Evolutionary conservation across 225 moss, liverwort and hornwort species (phyloP), one percentile per base, ranked within the genome.

Genomic region (Antitrichia curtipendula): DNA sequence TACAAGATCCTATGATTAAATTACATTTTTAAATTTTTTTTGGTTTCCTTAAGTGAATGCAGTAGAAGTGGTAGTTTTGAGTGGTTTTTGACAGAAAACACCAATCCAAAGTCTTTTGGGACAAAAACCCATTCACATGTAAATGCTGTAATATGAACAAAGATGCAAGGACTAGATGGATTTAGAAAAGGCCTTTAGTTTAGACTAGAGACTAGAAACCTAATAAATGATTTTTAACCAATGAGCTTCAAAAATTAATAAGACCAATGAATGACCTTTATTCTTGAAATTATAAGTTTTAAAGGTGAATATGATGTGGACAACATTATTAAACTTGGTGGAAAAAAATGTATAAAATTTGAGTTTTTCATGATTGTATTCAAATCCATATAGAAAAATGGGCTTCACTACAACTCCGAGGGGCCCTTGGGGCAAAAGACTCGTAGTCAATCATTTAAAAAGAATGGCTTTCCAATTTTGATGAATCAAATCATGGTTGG

Each of bases 111-210:
- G 21, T n/a, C 19, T n/a, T n/a, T 6, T 0, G 11, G n/a, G 11
- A 21, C n/a, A 10, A 10, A 11, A 65, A 66, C 6, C 1, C 3
- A n/a, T 7, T 1, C 1, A 2, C 21, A n/a, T 21, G 7, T 20
- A 66, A 66, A 66, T 66, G 66, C 21, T 2, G 0, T 4, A 1
- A 3, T n/a, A 11, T 0, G 0, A 10, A n/a, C 4, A 0, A 1
- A n/a, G 4, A 66, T 66, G 11, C 21, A 66, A 66, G n/a, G n/a
- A 66, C n/a, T n/a, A n/a, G 11, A n/a, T n/a, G 20, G 10, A 66
- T n/a, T 36, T 6, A 36, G 1, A 36, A n/a, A 66, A n/a, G 9
- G 6, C 21, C 8, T 10, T 21, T 6, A n/a, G n/a, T 66, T n/a
- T n/a, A 66, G n/a, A 12, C 11, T 6, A 21, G 21, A 21, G 3